These are phyloP conservation scores for Bisporella sp. DNA, from an alignment of 2,329 filamentous ascomycete species.

Conservation along the genomic window DNA sequence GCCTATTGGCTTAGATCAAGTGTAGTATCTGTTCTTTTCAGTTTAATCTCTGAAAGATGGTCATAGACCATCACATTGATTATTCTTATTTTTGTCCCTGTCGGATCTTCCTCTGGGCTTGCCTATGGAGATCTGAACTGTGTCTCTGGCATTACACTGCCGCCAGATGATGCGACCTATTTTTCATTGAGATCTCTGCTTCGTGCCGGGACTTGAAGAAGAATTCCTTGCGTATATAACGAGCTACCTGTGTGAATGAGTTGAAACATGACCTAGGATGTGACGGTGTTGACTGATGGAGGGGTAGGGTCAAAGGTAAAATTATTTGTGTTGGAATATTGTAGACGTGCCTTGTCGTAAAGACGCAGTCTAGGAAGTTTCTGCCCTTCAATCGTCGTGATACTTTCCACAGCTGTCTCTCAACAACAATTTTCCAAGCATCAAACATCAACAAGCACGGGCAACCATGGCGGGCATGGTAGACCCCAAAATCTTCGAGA, in stretches of 20 bases:
- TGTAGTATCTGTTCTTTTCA: slow-evolving; percentile 92
- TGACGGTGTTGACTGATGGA: no score
- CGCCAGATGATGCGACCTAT: slow-evolving; percentile 59
- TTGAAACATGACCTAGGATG: no score
- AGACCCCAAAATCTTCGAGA: slow-evolving; percentile 75
- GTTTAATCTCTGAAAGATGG: slow-evolving; percentile 90
- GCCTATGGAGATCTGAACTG: slow-evolving; percentile 58
- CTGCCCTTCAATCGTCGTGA: background rate
- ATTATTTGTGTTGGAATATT: background rate
- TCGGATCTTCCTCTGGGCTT: slow-evolving; percentile 60
- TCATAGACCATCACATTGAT: slow-evolving; percentile 67
- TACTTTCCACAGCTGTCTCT: background rate
- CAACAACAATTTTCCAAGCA: no score
- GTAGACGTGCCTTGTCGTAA: background rate
- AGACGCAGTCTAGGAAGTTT: background rate
- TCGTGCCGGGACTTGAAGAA: slow-evolving; percentile 50
- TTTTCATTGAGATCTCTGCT: slow-evolving; percentile 52
- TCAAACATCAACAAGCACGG: no score
- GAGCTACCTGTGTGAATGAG: background rate
- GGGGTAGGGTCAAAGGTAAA: background rate
- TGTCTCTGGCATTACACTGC: slow-evolving; percentile 74
- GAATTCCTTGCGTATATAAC: slow-evolving; percentile 22
- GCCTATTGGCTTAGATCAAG: slow-evolving; percentile 77
- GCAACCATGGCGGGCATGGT: slow-evolving; percentile 20
- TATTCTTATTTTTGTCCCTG: slow-evolving; percentile 71